Evolutionary conservation across 2,329 filamentous ascomycete genomes (phyloP).

Genomic region (Fusarium euwallaceae): DNA sequence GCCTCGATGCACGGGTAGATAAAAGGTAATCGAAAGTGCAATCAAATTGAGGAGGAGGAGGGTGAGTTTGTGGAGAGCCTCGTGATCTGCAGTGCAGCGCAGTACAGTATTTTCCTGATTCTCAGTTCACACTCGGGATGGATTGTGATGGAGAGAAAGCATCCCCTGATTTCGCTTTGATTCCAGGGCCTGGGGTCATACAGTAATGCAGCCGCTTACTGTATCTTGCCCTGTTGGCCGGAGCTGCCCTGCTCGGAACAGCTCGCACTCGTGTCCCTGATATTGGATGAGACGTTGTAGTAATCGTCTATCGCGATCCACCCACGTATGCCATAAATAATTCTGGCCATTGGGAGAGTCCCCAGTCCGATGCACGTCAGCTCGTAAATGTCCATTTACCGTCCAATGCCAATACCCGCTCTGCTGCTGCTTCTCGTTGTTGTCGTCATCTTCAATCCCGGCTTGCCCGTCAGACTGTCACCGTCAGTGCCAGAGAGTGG

Average conservation of each 20-base stretch:
- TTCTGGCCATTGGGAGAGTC: constrained; percentile 13
- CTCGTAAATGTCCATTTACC: constrained; percentile 4
- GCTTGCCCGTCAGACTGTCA: background rate
- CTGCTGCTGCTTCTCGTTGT: background rate
- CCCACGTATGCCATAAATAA: constrained; percentile 40
- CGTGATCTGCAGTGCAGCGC: background rate
- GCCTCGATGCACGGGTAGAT: background rate
- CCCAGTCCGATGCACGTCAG: constrained; percentile 9
- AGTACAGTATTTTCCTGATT: background rate
- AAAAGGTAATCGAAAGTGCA: constrained; percentile 3
- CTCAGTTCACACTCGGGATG: background rate
- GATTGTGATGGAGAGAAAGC: background rate
- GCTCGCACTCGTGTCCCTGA: constrained; percentile 15
- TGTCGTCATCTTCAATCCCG: background rate
- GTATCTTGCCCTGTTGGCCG: constrained; percentile 1
- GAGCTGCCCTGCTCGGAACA: constrained; percentile 3
- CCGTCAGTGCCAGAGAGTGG: background rate
- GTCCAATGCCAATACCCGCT: background rate
- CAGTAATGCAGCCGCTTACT: background rate
- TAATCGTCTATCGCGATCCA: constrained; percentile 36
- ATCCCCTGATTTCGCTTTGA: background rate
- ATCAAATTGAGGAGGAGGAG: background rate
- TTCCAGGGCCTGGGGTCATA: background rate
- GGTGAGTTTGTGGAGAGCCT: background rate
- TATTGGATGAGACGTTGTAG: constrained; percentile 19